Evolutionary conservation across 2,329 filamentous ascomycete species (phyloP).

Genomic region (Epichloe aotearoae): DNA sequence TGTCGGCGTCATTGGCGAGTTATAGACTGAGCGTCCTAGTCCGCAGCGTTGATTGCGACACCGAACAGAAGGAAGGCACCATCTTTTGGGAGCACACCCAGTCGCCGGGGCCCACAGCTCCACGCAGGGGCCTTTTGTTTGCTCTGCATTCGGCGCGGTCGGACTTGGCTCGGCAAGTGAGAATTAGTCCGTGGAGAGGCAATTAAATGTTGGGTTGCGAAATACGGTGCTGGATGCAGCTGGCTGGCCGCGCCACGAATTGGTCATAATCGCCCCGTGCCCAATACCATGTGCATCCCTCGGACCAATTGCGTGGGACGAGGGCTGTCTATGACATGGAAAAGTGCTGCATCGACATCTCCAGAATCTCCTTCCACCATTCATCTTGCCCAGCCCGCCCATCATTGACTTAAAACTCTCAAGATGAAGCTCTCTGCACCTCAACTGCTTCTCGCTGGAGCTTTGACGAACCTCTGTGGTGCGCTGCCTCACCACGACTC

Average conservation of each 20-base stretch:
- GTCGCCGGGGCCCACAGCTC: background rate
- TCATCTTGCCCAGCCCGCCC: background rate
- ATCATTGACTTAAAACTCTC: background rate
- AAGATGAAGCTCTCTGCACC: conserved; percentile 15
- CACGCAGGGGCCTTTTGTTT: background rate
- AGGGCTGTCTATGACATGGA: too few species aligned
- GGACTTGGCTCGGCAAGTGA: conserved; percentile 8
- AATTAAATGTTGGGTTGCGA: background rate
- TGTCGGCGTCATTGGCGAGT: too few species aligned
- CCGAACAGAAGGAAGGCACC: too few species aligned
- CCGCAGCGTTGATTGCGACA: background rate
- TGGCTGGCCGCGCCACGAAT: background rate
- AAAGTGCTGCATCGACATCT: too few species aligned
- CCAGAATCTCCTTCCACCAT: background rate
- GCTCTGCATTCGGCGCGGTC: background rate
- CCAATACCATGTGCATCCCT: background rate
- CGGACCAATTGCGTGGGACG: too few species aligned
- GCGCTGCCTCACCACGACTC: conserved; percentile 30
- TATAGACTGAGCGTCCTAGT: background rate
- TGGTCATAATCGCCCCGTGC: background rate
- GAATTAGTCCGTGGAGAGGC: too few species aligned
- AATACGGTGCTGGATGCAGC: background rate
- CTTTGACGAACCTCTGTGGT: conserved; percentile 8
- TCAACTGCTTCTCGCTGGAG: conserved; percentile 16
- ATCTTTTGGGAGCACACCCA: too few species aligned